Percentiles rank a stretch among this genome's conserved stretches.
These are phyloP conservation scores for Trichoderma arundinaceum DNA, from an alignment of 2,329 filamentous ascomycete species.

Conservation along the genomic window DNA sequence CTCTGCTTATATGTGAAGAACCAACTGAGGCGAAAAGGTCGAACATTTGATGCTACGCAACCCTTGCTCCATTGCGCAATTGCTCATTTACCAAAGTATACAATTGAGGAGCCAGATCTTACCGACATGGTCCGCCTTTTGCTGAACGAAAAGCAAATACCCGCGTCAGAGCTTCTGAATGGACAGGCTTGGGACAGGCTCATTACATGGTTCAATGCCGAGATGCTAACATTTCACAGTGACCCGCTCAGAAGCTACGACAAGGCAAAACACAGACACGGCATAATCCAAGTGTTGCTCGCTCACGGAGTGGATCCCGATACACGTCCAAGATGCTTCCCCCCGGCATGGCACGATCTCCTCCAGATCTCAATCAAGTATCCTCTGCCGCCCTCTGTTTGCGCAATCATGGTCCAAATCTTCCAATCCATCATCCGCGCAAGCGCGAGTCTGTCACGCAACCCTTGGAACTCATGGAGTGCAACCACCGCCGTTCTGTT, in stretches of 20 bases:
- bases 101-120: not conserved
- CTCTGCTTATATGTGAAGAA: not conserved
- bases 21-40: not conserved
- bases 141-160: not conserved
- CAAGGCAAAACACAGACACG: not conserved
- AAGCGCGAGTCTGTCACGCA: not conserved
- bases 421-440: not conserved
- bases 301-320: not conserved
- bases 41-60: not conserved
- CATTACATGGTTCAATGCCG: not conserved
- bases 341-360: not conserved
- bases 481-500: not conserved
- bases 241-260: not conserved
- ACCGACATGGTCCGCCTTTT: not conserved
- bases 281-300: not conserved
- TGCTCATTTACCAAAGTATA: not conserved
- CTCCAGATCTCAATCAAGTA: not conserved
- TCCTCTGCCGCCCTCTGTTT: not conserved
- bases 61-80: not conserved
- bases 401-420: not conserved
- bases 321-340: not conserved
- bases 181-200: not conserved
- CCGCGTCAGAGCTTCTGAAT: not conserved
- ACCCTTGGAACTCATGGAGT: not conserved
- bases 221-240: not conserved